Percentiles rank a stretch among this genome's conserved stretches.
phyloP scores from a whole-genome alignment of 148 eudicot species.

The Rhododendron molle region DNA sequence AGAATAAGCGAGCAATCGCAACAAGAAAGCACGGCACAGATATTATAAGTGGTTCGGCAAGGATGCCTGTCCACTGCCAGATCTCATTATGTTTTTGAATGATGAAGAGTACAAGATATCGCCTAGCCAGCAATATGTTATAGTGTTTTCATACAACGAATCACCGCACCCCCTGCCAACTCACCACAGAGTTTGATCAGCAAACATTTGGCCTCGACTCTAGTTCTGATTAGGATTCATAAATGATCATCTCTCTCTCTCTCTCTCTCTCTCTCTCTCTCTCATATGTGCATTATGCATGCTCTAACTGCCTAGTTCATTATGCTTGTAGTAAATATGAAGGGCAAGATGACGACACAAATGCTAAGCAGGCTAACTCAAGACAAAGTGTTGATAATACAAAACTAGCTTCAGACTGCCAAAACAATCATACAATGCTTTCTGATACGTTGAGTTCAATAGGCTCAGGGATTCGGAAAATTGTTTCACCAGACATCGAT shows the following conservation, averaged over 20 bases:
- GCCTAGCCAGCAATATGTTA: not conserved
- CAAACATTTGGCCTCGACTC: not conserved
- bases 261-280: not conserved
- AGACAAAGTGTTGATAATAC: not conserved
- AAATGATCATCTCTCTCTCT: not conserved
- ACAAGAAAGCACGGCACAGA: not conserved
- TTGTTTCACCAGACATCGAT: conserved; percentile 24
- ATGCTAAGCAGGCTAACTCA: conserved; percentile 18
- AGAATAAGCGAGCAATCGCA: not conserved
- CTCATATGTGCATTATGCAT: not conserved
- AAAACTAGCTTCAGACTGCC: not conserved
- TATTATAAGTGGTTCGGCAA: not conserved
- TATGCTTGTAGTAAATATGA: conserved; percentile 25
- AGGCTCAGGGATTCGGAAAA: conserved; percentile 21
- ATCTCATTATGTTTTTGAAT: not conserved
- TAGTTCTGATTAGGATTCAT: not conserved
- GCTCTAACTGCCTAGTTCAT: not conserved
- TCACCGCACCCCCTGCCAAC: not conserved
- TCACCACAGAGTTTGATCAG: not conserved
- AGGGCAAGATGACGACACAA: conserved; percentile 14
- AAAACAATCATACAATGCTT: conserved; percentile 6
- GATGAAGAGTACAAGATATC: not conserved
- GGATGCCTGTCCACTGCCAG: not conserved
- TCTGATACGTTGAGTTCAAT: conserved; percentile 5
- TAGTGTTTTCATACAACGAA: not conserved